Percentiles rank a stretch among this genome's conserved stretches.
These are phyloP conservation scores for Fragaria vesca DNA, from an alignment of 306 rosid species.

Conservation along the genomic window DNA sequence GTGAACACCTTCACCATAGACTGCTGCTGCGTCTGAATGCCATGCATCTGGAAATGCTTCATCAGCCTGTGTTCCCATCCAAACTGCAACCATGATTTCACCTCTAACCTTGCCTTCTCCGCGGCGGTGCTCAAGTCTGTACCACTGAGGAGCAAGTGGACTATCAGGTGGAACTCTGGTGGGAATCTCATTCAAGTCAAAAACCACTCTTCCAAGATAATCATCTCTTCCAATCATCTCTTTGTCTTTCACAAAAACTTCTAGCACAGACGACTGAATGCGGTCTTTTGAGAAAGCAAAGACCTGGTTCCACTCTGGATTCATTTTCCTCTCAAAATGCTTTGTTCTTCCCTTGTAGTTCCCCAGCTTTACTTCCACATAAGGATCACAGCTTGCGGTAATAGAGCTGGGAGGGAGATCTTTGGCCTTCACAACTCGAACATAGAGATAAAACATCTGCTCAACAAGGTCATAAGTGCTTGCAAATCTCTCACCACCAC, in stretches of 20 bases:
- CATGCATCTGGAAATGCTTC: conserved; percentile 94
- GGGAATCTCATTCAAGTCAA: conserved; percentile 86
- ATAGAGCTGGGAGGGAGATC: conserved; percentile 66
- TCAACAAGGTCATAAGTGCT: conserved; percentile 89
- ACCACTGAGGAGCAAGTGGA: conserved; percentile 94
- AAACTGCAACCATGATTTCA: conserved; percentile 87
- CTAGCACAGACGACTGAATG: conserved; percentile 73
- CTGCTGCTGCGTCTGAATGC: conserved; percentile 92
- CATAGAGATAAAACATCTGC: conserved; percentile 78
- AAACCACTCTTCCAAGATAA: conserved; percentile 70
- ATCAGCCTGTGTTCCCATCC: conserved; percentile 99
- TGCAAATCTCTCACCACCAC: conserved; percentile 52
- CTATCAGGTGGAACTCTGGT: conserved; percentile 94
- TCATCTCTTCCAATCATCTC: conserved; percentile 92
- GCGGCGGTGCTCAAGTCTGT: conserved; percentile 66
- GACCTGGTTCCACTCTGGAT: conserved; percentile 97
- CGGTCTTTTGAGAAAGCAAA: conserved; percentile 88
- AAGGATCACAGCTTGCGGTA: conserved; percentile 81
- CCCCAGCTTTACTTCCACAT: conserved; percentile 85
- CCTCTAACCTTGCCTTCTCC: conserved; percentile 78
- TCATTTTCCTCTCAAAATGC: conserved; percentile 67
- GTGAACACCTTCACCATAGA: conserved; percentile 73
- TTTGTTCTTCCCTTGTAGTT: conserved; percentile 85
- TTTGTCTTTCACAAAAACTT: conserved; percentile 82
- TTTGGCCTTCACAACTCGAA: conserved; percentile 74